Evolutionary conservation across 495 filamentous ascomycete genomes (phyloP).

Genomic region (Astrothelium macrocarpum): DNA sequence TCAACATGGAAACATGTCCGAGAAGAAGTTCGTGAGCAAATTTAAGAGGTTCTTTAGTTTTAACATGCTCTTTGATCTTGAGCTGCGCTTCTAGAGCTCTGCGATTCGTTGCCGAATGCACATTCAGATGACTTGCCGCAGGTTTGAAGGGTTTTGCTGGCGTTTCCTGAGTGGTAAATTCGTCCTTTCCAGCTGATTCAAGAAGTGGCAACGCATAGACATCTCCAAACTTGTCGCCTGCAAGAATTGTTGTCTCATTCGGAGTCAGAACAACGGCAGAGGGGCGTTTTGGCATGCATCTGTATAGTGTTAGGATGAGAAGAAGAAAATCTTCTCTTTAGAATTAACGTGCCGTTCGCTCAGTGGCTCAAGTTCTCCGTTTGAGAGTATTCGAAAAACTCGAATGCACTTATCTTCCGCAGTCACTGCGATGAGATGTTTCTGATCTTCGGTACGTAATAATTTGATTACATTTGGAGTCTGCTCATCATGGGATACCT

Average conservation of each 20-base stretch:
- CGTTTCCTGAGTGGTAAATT: conserved; percentile 10
- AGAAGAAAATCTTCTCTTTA: not conserved
- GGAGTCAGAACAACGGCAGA: conserved; percentile 60
- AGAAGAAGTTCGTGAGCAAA: conserved; percentile 71
- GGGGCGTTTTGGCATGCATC: conserved; percentile 81
- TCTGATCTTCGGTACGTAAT: conserved; percentile 46
- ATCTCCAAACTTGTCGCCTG: conserved; percentile 91
- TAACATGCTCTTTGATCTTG: conserved; percentile 37
- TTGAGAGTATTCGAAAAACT: conserved; percentile 58
- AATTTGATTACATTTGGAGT: conserved; percentile 29
- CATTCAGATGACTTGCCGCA: conserved; percentile 62
- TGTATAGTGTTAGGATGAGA: conserved; percentile 27
- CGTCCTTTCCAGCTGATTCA: conserved; percentile 10
- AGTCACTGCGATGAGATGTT: conserved; percentile 66
- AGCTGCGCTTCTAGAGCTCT: conserved; percentile 65
- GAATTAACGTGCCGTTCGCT: conserved; percentile 54
- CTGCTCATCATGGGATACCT: conserved; percentile 8
- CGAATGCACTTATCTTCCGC: conserved; percentile 83
- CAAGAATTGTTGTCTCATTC: conserved; percentile 61
- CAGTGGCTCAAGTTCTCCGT: conserved; percentile 53
- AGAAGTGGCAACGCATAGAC: conserved; percentile 82
- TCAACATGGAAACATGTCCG: conserved; percentile 90
- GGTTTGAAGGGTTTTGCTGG: conserved; percentile 38
- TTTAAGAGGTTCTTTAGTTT: conserved; percentile 35
- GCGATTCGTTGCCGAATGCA: conserved; percentile 75